Base-by-base conservation (phyloP, 148 eudicot species). In the Camellia sinensis region DNA sequence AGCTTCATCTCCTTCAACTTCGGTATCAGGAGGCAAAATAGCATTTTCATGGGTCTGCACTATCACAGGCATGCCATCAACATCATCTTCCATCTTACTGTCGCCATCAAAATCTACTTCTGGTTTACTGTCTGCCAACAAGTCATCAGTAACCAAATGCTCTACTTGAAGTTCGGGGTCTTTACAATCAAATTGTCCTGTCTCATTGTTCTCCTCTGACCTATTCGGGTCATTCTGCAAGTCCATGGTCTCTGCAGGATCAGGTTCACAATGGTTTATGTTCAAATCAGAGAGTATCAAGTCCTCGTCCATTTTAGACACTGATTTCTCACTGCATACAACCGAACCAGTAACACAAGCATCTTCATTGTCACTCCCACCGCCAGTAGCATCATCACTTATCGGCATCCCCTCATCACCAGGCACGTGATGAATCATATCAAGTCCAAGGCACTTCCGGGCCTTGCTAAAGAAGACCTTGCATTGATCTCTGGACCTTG, bases 391-490 rank as follows among this genome's bases (percentile, higher is more conserved):
- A 82, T 87, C 90, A 80, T 74, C 85, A 52, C 79, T 86, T n/a
- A 21, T 78, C 64, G 73, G 83, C 21, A 78, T 57, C 19, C 73
- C 84, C 66, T 65, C 87, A 66, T 69, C 69, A 45, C 87, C 83
- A 76, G 83, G 59, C 76, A 83, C 81, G 53, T 82, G 78, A 53
- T 48, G 77, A 65, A 89, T 37, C 78, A 12, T 82, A 83, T 92
- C 97, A 78, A 93, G 80, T 68, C 92, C 95, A 48, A 96, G 90
- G 80, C 92, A 85, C 81, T 90, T 94, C 70, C 91, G 77, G 9
- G 86, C 92, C 88, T 96, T 96, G 73, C 97, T 94, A 76, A 89
- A 96, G 82, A 91, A 96, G 21, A 90, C 82, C 79, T 83, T 94
- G 85, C 99, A 96, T 67, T 92, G 94, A 78, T 92, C 91, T 73